A percentile compares a stretch with the other conserved stretches of the same genome.
Conservation (phyloP, 805 yeast genomes). For the Saccharomyces paradoxus region DNA sequence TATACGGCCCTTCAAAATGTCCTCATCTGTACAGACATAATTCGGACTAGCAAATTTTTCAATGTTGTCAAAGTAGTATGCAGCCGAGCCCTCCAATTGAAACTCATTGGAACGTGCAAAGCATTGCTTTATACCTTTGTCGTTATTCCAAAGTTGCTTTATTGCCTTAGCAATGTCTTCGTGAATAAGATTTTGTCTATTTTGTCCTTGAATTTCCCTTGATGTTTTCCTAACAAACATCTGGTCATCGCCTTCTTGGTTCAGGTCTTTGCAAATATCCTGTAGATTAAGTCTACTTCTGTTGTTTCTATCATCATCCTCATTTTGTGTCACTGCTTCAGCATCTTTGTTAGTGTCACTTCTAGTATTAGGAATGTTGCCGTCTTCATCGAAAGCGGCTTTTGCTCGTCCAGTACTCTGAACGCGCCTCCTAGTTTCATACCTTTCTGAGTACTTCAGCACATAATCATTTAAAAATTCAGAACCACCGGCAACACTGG, state of each 20-base stretch:
- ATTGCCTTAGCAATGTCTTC: conserved; percentile 67
- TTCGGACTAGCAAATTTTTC: conserved; percentile 51
- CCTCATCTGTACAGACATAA: conserved; percentile 70
- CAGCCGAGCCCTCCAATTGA: conserved; percentile 77
- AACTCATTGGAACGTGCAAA: conserved; percentile 60
- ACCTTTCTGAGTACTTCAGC: conserved; percentile 48
- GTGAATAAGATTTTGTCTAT: conserved; percentile 16
- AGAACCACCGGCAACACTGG: conserved; percentile 58
- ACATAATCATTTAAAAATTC: conserved; percentile 57
- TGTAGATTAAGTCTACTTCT: conserved; percentile 4
- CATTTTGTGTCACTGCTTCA: neutral
- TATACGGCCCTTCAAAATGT: conserved; percentile 82
- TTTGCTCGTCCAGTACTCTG: conserved; percentile 49
- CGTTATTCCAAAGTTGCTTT: conserved; percentile 56
- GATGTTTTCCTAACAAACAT: conserved; percentile 17
- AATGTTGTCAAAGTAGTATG: conserved; percentile 73
- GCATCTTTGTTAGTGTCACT: conserved; percentile 16
- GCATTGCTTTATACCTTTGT: conserved; percentile 56
- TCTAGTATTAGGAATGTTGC: conserved; percentile 1
- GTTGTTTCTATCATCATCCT: neutral
- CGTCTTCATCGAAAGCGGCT: conserved; percentile 20
- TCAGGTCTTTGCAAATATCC: conserved; percentile 22
- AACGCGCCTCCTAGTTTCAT: conserved; percentile 42
- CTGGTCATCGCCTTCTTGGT: conserved; percentile 19
- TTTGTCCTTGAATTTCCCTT: conserved; percentile 14